Evolutionary conservation across 495 filamentous ascomycete genomes (phyloP).

Genomic region (Aspergillus steynii): DNA sequence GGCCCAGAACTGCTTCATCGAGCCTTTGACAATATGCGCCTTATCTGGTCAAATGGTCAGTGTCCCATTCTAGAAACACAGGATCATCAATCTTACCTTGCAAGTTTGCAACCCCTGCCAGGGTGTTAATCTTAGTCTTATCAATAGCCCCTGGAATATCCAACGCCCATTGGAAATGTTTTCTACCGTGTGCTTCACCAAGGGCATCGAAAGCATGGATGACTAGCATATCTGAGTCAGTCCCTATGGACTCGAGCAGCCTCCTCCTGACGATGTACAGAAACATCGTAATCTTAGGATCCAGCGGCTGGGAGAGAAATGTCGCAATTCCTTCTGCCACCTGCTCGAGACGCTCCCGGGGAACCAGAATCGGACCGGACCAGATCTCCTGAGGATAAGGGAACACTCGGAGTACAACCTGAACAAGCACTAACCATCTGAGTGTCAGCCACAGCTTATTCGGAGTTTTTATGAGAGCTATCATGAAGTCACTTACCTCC

Average conservation of each 20-base stretch:
- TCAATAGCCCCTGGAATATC: conserved; percentile 16
- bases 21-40: conserved; percentile 11
- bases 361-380: conserved; percentile 17
- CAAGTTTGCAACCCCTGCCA: conserved; percentile 10
- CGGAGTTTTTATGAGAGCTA: neutral
- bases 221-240: conserved; percentile 12
- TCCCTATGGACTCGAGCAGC: conserved; percentile 25
- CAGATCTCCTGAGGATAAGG: conserved; percentile 19
- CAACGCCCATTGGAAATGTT: conserved; percentile 16
- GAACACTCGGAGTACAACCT: conserved; percentile 12
- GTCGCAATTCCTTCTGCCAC: conserved; percentile 10
- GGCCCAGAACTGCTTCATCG: conserved; percentile 18
- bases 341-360: conserved; percentile 9
- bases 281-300: conserved; percentile 15
- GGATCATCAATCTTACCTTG: conserved; percentile 7
- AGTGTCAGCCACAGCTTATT: neutral
- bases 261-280: conserved; percentile 15
- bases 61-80: neutral
- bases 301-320: conserved; percentile 6
- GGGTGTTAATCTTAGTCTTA: conserved; percentile 8
- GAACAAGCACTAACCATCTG: conserved; percentile 3
- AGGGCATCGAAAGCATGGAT: conserved; percentile 16
- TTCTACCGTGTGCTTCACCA: conserved; percentile 17
- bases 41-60: conserved; percentile 10
- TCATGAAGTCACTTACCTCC: conserved; percentile 21